Base-by-base conservation (phyloP, 192 early-diverging fungal genomes). In the Cetraspora pellucida region DNA sequence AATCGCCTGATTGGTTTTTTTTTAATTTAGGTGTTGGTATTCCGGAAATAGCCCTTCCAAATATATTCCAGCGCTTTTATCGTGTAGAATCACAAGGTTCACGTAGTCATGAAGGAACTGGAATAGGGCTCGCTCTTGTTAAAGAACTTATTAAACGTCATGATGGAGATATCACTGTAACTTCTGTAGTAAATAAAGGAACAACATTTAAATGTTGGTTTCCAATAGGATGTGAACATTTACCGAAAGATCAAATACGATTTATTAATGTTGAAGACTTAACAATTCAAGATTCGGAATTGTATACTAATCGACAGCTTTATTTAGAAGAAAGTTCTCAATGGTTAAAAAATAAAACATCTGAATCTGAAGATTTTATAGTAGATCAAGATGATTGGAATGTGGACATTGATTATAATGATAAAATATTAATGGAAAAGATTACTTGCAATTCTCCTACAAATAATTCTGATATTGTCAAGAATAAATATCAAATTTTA, bases 1-100 rank as follows among this genome's bases (percentile, higher is more conserved):
- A 6, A 37, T 37, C 23, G 17, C 8, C 27, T 14, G 23, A 10
- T 2, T 74, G 54, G 19, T 23, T 57, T 23, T 44, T 74, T 25
- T 25, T 50, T 11, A 8, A 27, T 10, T 70, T 46, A 74, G 79
- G 89, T 55, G 80, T 82, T 0, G 89, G 89, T 7, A 90, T 90
- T 19, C 80, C 88, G 8, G n/a, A 71, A 11, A 77, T 85, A 11
- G 78, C 89, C 27, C 19, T 89, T 2, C 68, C 58, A 14, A 79
- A 80, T 0, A 75, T 90, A 1, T 89, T 90, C 78, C 86, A 86
- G 19, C 80, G 87, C 10, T 90, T 90, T 74, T 86, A 90, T 61
- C 80, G 87, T 13, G 82, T 89, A 16, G 84, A 89, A 58, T 84
- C 80, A 49, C 77, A 81, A 19, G 81, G 81, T 45, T 85, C 86